Percentiles rank a stretch among this genome's conserved stretches.
These are phyloP conservation scores for Chaetomium strumarium DNA, from an alignment of 2,329 filamentous ascomycete genomes.

Conservation along the genomic window DNA sequence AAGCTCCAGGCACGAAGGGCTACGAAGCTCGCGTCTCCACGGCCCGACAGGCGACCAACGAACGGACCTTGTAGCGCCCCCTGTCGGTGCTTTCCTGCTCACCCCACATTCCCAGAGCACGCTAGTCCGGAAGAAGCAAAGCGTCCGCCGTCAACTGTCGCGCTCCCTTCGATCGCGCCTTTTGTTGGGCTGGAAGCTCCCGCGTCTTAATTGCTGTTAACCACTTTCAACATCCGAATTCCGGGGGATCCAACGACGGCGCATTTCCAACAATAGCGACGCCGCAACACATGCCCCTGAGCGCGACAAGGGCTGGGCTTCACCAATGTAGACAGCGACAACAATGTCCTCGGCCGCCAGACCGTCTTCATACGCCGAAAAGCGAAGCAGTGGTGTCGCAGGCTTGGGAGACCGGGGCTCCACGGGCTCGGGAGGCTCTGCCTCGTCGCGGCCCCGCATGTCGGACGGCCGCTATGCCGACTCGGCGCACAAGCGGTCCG, in stretches of 20 bases:
- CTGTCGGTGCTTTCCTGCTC: slow-evolving; percentile 1
- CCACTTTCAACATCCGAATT: too few species aligned
- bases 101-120: background rate
- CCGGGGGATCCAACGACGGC: too few species aligned
- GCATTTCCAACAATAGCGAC: background rate
- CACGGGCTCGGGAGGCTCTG: slow-evolving; percentile 9
- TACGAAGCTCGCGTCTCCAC: slow-evolving; percentile 20
- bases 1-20: slow-evolving; percentile 26
- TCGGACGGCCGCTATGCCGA: slow-evolving; percentile 28
- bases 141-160: slow-evolving; percentile 2
- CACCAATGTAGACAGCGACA: slow-evolving; percentile 25
- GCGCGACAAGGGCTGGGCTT: slow-evolving; percentile 1
- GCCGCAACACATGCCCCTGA: slow-evolving; percentile 5
- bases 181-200: slow-evolving; percentile 14
- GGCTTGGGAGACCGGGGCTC: slow-evolving; percentile 17
- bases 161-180: slow-evolving; percentile 9
- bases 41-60: slow-evolving; percentile 19
- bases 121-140: slow-evolving; percentile 6
- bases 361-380: slow-evolving; percentile 24
- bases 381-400: slow-evolving; percentile 22
- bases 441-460: slow-evolving; percentile 20
- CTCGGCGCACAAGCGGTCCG: slow-evolving; percentile 48
- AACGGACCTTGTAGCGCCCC: slow-evolving; percentile 13
- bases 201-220: slow-evolving; percentile 12
- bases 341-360: slow-evolving; percentile 27